Conservation (phyloP, 129 eudicot genomes). For the Chrysanthemum lavandulifolium region DNA sequence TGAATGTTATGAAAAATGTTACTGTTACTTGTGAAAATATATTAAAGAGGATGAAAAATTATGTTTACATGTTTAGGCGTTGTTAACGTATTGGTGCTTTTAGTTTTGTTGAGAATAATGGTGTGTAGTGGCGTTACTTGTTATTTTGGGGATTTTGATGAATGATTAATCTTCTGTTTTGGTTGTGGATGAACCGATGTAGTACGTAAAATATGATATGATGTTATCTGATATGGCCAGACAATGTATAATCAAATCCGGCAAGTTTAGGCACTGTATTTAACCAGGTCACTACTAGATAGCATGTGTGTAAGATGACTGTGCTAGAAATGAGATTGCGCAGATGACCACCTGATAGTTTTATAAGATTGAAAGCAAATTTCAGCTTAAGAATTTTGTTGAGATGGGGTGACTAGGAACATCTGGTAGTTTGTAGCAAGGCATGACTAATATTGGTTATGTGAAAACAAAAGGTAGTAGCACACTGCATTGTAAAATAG, state of each 20-base stretch:
- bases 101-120: constrained; percentile 5
- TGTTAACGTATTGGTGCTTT: neutral
- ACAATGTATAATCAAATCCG: neutral
- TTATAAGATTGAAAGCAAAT: too few species aligned
- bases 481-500: neutral
- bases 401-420: too few species aligned
- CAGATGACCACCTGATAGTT: too few species aligned
- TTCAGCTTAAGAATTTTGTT: too few species aligned
- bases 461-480: neutral
- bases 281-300: neutral
- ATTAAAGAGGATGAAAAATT: neutral
- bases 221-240: neutral
- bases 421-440: neutral
- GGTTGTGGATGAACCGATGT: neutral
- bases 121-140: too few species aligned
- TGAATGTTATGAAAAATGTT: neutral
- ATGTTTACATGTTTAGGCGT: neutral
- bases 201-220: neutral
- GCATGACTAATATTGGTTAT: neutral
- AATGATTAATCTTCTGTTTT: neutral
- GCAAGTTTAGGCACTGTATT: neutral
- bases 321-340: neutral
- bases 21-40: neutral
- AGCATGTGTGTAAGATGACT: neutral
- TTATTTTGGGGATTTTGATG: neutral